Conservation (phyloP, 169 alveolate species). For the Cryptosporidium meleagridis region DNA sequence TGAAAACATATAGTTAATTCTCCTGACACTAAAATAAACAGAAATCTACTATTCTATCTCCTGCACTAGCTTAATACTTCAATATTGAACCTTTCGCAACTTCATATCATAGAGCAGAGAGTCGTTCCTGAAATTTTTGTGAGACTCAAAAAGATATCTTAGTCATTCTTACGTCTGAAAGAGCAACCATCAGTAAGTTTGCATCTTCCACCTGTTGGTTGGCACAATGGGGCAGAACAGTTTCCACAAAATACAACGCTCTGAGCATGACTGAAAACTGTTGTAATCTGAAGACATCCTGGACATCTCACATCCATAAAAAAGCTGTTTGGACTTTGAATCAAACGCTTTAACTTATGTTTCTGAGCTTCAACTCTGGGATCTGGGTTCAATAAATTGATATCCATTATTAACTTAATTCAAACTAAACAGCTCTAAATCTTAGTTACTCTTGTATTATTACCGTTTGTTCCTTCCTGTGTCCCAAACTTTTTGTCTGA, state of each 20-base stretch:
- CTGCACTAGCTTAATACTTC: constrained; percentile 8
- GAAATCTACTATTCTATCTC: constrained; percentile 13
- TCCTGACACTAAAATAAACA: constrained; percentile 11
- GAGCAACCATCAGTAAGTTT: constrained; percentile 95
- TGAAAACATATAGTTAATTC: constrained; percentile 35
- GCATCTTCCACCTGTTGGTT: constrained; percentile 98
- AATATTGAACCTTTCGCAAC: constrained; percentile 23
- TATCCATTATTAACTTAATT: constrained; percentile 87
- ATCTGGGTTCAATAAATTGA: constrained; percentile 94
- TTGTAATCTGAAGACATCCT: constrained; percentile 93
- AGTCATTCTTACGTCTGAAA: constrained; percentile 92
- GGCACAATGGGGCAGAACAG: constrained; percentile 93
- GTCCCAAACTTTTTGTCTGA: constrained; percentile 7
- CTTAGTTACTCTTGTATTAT: background rate
- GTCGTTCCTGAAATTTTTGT: background rate
- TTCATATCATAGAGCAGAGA: constrained; percentile 20
- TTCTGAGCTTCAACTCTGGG: constrained; percentile 94
- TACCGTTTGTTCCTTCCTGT: constrained; percentile 4
- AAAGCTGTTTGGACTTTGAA: constrained; percentile 97
- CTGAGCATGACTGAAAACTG: constrained; percentile 95
- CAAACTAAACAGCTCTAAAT: constrained; percentile 42
- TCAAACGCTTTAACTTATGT: constrained; percentile 96
- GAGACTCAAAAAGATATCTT: constrained; percentile 36
- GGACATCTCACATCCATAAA: constrained; percentile 99
- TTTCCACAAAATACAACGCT: constrained; percentile 93